Evolutionary conservation across 495 filamentous ascomycete species (phyloP).

Genomic region (Tirmania nivea): DNA sequence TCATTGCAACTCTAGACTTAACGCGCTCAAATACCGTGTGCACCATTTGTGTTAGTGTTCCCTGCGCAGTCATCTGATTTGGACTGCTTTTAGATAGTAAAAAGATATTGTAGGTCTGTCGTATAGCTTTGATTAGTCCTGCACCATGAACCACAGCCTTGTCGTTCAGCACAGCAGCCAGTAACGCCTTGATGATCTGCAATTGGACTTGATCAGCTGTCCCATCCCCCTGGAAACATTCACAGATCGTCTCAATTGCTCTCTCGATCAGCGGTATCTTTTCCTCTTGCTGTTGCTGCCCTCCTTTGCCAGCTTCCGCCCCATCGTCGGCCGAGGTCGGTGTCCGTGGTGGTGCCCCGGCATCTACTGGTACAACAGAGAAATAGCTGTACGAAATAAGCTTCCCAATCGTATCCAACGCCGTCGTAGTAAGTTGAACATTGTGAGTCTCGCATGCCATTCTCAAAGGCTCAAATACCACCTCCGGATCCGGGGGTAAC

Average conservation of each 20-base stretch:
- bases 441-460: slow-evolving; percentile 69
- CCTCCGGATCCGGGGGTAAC: slow-evolving; percentile 53
- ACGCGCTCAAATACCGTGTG: slow-evolving; percentile 94
- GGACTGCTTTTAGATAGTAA: slow-evolving; percentile 71
- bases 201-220: slow-evolving; percentile 78
- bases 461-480: slow-evolving; percentile 76
- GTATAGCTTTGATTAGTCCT: slow-evolving; percentile 89
- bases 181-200: slow-evolving; percentile 90
- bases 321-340: slow-evolving; percentile 4
- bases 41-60: slow-evolving; percentile 94
- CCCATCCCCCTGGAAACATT: slow-evolving; percentile 92
- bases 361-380: slow-evolving; percentile 35
- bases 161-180: slow-evolving; percentile 91
- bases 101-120: slow-evolving; percentile 97
- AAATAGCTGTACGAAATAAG: slow-evolving; percentile 98
- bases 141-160: slow-evolving; percentile 97
- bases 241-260: slow-evolving; percentile 97
- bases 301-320: slow-evolving; percentile 25
- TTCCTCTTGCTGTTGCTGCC: slow-evolving; percentile 21
- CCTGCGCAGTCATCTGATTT: slow-evolving; percentile 92
- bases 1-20: slow-evolving; percentile 64
- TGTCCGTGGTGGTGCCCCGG: background rate
- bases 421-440: slow-evolving; percentile 64
- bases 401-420: slow-evolving; percentile 95
- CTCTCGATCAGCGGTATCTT: slow-evolving; percentile 60